These are phyloP conservation scores for Neurospora sp. DNA, from an alignment of 495 filamentous ascomycete species.

Conservation along the genomic window DNA sequence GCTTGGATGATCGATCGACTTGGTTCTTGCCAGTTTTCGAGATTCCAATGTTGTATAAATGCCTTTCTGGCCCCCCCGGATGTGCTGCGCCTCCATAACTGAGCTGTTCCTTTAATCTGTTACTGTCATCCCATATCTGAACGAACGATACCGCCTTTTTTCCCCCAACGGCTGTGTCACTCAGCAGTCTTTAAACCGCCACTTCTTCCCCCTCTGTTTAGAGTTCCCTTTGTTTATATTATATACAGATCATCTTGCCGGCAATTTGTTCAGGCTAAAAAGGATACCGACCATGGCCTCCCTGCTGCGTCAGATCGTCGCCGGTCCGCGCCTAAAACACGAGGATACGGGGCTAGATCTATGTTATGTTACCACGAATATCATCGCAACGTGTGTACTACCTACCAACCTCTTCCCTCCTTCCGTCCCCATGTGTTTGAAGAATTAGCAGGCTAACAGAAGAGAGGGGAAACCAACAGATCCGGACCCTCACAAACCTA, in stretches of 20 bases:
- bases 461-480: conserved; percentile 10
- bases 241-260: background rate
- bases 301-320: conserved; percentile 47
- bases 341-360: conserved; percentile 83
- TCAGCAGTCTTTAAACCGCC: background rate
- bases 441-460: background rate
- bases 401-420: background rate
- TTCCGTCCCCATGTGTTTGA: background rate
- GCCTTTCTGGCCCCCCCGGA: background rate
- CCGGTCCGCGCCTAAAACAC: conserved; percentile 72
- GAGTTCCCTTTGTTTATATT: background rate
- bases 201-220: background rate
- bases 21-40: background rate
- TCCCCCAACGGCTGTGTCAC: background rate
- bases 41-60: background rate
- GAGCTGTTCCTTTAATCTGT: background rate
- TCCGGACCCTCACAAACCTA: conserved; percentile 84
- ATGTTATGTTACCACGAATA: conserved; percentile 84
- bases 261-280: background rate
- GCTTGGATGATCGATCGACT: background rate
- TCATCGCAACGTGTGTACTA: conserved; percentile 49
- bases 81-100: background rate
- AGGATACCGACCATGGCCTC: conserved; percentile 32
- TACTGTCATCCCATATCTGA: background rate
- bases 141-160: background rate